phyloP scores from a whole-genome alignment of 2,329 filamentous ascomycete genomes.

The Chaetothyriales sp. region DNA sequence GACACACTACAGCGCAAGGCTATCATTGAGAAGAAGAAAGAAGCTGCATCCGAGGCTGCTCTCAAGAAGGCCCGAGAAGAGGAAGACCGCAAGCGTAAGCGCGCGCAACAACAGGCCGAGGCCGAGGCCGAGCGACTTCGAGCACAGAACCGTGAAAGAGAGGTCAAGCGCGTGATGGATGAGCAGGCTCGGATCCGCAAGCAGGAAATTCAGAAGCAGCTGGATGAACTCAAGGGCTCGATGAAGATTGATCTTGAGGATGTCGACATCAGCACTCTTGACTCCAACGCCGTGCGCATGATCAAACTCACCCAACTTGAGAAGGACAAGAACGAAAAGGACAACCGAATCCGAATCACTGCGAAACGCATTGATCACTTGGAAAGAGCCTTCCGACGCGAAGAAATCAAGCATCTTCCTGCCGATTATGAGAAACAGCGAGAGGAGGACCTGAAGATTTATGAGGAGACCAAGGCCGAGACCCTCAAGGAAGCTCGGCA shows the following conservation, averaged over 20 bases:
- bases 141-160: slow-evolving; percentile 86
- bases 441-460: slow-evolving; percentile 61
- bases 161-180: slow-evolving; percentile 69
- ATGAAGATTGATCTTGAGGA: slow-evolving; percentile 68
- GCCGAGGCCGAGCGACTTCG: slow-evolving; percentile 77
- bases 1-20: slow-evolving; percentile 76
- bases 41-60: slow-evolving; percentile 76
- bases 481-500: slow-evolving; percentile 66
- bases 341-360: slow-evolving; percentile 77
- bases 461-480: slow-evolving; percentile 65
- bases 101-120: slow-evolving; percentile 76
- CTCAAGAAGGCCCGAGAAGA: slow-evolving; percentile 87
- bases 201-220: slow-evolving; percentile 85
- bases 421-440: slow-evolving; percentile 77
- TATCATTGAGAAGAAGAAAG: slow-evolving; percentile 92
- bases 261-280: slow-evolving; percentile 66
- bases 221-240: slow-evolving; percentile 79
- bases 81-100: slow-evolving; percentile 71
- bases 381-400: slow-evolving; percentile 90
- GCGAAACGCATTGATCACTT: slow-evolving; percentile 94
- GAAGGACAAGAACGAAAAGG: slow-evolving; percentile 93
- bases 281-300: slow-evolving; percentile 78
- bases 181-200: slow-evolving; percentile 82
- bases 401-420: slow-evolving; percentile 82
- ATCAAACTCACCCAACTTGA: slow-evolving; percentile 93